Evolutionary conservation across 2,329 filamentous ascomycete genomes (phyloP).

Genomic region (Metarhizium anisopliae): DNA sequence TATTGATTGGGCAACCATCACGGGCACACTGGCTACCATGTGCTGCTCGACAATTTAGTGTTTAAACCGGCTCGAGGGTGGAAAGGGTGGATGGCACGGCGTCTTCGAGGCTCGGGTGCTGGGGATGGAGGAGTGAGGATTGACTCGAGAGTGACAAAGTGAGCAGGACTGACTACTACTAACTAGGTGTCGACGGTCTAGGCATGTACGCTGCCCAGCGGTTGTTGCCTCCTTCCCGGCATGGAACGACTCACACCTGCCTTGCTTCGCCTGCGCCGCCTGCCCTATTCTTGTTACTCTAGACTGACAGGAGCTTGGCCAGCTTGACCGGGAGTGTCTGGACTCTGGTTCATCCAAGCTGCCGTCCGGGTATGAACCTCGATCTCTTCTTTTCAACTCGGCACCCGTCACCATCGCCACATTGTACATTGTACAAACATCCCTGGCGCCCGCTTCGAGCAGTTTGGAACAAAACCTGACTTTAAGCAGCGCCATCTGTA

Average conservation of each 20-base stretch:
- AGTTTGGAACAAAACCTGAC: background rate
- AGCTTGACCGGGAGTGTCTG: background rate
- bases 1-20: background rate
- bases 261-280: background rate
- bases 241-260: background rate
- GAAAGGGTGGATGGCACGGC: background rate
- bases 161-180: background rate
- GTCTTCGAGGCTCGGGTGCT: background rate
- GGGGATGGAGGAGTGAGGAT: background rate
- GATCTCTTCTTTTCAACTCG: background rate
- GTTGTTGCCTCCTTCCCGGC: background rate
- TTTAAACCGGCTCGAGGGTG: background rate
- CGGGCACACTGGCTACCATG: background rate
- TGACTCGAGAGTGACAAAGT: background rate
- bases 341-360: background rate
- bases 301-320: background rate
- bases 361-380: background rate
- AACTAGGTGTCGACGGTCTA: no score
- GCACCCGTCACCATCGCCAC: background rate
- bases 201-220: background rate
- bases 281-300: background rate
- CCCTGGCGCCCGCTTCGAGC: background rate
- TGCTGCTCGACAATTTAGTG: background rate
- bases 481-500: background rate
- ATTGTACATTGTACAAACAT: background rate